Percentiles rank a stretch among this genome's conserved stretches.
Conservation (phyloP, 306 rosid genomes). For the Begonia loranthoides region DNA sequence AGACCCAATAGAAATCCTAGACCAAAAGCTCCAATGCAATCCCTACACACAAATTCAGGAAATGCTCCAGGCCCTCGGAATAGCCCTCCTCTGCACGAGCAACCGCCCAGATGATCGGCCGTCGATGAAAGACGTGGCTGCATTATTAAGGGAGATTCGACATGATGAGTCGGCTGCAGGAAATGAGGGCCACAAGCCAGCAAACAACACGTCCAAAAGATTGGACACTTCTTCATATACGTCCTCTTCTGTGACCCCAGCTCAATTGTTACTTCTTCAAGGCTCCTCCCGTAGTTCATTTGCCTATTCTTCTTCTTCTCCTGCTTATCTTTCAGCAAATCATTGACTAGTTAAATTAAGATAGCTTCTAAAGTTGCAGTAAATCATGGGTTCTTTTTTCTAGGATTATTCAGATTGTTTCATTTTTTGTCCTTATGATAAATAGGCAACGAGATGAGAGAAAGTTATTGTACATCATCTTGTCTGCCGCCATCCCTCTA, state of each 20-base stretch:
- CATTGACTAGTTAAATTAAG: neutral
- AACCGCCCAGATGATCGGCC: conserved; percentile 74
- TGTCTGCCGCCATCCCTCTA: neutral
- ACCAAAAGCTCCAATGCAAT: conserved; percentile 64
- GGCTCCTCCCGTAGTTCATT: conserved; percentile 50
- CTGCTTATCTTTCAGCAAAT: conserved; percentile 2
- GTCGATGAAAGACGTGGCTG: conserved; percentile 90
- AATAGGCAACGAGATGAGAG: too few relatives aligned
- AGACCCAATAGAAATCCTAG: conserved; percentile 57
- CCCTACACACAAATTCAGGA: conserved; percentile 74
- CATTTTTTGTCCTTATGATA: too few relatives aligned
- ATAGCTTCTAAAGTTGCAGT: neutral
- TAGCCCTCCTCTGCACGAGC: conserved; percentile 68
- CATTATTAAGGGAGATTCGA: conserved; percentile 60
- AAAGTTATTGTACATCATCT: neutral
- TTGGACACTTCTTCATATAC: conserved; percentile 17
- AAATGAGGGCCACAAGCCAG: conserved; percentile 35
- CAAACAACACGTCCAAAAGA: conserved; percentile 1
- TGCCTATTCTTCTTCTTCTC: conserved; percentile 47
- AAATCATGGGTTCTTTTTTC: too few relatives aligned
- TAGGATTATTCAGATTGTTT: too few relatives aligned
- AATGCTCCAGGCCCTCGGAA: conserved; percentile 82
- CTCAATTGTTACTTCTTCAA: conserved; percentile 47
- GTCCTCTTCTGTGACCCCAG: conserved; percentile 24
- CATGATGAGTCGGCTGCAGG: conserved; percentile 24